Conservation (phyloP, 164 flowering plant species). For the Vitis labrusca region DNA sequence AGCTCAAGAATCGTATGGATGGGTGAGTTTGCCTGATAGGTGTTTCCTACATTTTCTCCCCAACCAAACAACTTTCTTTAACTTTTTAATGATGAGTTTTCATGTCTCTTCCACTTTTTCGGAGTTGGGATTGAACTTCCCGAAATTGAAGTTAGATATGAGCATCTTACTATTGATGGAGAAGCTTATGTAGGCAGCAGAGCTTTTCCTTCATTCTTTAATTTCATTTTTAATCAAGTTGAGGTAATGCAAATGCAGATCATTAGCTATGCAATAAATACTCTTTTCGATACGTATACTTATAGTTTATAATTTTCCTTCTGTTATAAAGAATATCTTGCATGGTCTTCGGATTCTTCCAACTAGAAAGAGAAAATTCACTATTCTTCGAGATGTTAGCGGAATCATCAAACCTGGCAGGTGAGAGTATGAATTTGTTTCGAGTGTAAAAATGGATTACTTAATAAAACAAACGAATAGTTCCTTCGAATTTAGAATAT, state of each 20-base stretch:
- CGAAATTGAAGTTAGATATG: conserved; percentile 35
- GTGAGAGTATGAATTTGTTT: conserved; percentile 19
- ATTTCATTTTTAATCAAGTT: conserved; percentile 22
- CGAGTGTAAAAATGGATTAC: too few relatives aligned
- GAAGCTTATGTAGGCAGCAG: conserved; percentile 40
- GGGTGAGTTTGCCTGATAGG: conserved; percentile 26
- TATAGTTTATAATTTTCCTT: neutral
- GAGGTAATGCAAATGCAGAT: conserved; percentile 24
- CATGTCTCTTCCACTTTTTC: neutral
- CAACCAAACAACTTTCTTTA: too few relatives aligned
- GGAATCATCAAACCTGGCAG: conserved; percentile 71
- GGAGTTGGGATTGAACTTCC: conserved; percentile 46
- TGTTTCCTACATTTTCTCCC: too few relatives aligned
- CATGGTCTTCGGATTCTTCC: conserved; percentile 40
- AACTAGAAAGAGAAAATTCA: conserved; percentile 38
- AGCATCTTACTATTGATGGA: conserved; percentile 36
- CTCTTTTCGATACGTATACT: neutral
- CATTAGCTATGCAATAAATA: neutral
- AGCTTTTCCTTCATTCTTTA: conserved; percentile 38
- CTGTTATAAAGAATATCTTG: conserved; percentile 36
- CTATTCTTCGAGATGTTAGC: conserved; percentile 66
- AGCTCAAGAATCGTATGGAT: conserved; percentile 61
- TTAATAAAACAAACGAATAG: too few relatives aligned
- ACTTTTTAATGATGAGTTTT: too few relatives aligned
- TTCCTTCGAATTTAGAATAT: too few relatives aligned